Conservation (phyloP, 352 stramenopile genomes). For the Globisporangium cederbergense region DNA sequence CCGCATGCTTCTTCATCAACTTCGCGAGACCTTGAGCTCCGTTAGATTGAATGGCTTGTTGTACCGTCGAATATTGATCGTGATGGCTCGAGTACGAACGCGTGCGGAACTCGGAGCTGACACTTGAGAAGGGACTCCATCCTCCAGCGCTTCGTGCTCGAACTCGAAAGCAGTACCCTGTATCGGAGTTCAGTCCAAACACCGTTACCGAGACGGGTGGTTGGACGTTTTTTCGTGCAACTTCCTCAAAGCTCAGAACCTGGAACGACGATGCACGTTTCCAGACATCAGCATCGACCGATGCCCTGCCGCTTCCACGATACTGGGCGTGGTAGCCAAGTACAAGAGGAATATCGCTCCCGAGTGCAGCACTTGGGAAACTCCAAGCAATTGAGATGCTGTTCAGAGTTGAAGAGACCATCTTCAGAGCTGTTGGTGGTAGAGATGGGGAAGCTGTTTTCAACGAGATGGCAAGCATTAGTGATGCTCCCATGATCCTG, state of each 20-base stretch:
- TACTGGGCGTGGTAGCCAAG: constrained; percentile 66
- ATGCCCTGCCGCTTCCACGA: constrained; percentile 39
- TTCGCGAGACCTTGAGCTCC: constrained; percentile 25
- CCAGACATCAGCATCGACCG: constrained; percentile 31
- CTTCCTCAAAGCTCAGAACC: constrained; percentile 50
- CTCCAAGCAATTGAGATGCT: constrained; percentile 52
- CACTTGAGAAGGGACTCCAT: constrained; percentile 60
- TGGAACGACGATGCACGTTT: constrained; percentile 52
- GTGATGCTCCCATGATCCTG: not conserved
- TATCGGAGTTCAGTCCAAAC: constrained; percentile 38
- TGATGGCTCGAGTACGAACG: constrained; percentile 26
- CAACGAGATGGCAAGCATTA: not conserved
- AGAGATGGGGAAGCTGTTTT: constrained; percentile 30
- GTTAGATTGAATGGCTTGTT: constrained; percentile 15
- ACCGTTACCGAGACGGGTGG: constrained; percentile 32
- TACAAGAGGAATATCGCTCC: constrained; percentile 34
- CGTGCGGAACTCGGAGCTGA: constrained; percentile 37
- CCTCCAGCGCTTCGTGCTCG: constrained; percentile 53
- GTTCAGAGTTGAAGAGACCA: constrained; percentile 33
- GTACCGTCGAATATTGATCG: constrained; percentile 33
- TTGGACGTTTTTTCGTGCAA: constrained; percentile 21
- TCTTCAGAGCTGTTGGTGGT: constrained; percentile 27
- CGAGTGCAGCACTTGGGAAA: constrained; percentile 9
- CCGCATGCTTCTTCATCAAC: constrained; percentile 43
- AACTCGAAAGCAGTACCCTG: constrained; percentile 56